Conservation (phyloP, 352 stramenopile genomes). For the Pythium pyrilobum region DNA sequence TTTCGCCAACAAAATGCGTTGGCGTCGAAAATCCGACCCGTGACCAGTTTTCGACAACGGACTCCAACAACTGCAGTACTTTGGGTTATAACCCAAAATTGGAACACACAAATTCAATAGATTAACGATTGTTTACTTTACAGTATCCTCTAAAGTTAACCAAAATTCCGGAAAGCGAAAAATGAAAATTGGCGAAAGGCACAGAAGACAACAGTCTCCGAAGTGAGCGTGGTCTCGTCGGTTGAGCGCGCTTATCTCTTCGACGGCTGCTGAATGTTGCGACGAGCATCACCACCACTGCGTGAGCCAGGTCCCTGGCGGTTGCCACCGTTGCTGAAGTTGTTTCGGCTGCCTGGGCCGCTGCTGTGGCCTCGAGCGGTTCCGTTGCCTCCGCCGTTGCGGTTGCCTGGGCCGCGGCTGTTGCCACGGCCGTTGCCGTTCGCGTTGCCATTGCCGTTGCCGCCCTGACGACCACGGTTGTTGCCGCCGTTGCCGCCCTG, state of each 20-base stretch:
- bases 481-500: conserved; percentile 13
- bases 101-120: neutral
- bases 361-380: conserved; percentile 13
- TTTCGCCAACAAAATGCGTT: neutral
- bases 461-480: conserved; percentile 9
- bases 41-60: no score
- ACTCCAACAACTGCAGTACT: no score
- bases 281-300: conserved; percentile 8
- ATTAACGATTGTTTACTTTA: conserved; percentile 22
- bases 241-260: conserved; percentile 12
- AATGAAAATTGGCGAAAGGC: conserved; percentile 6
- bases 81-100: neutral
- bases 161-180: conserved; percentile 7
- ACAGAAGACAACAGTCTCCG: neutral
- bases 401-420: conserved; percentile 10
- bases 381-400: conserved; percentile 10
- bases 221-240: no score
- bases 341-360: conserved; percentile 5
- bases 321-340: neutral
- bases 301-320: conserved; percentile 8
- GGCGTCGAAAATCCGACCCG: no score
- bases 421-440: conserved; percentile 8
- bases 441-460: conserved; percentile 4
- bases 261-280: conserved; percentile 16
- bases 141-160: conserved; percentile 21